phyloP scores from a whole-genome alignment of 2,329 filamentous ascomycete species.

The Fusarium anguioides region DNA sequence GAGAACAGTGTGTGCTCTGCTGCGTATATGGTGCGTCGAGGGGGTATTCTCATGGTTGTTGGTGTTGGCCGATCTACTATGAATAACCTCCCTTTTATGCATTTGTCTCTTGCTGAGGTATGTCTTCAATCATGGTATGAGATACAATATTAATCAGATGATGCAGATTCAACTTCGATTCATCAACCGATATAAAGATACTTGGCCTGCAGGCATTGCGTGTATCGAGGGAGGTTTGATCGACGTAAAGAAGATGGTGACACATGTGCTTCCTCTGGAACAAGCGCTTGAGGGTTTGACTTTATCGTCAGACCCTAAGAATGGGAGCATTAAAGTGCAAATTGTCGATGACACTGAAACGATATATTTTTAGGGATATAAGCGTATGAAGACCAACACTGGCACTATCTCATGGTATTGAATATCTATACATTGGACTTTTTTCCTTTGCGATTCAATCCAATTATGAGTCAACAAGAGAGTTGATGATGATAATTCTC shows the following conservation, averaged over 20 bases:
- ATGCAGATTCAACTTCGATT: slow-evolving; percentile 70
- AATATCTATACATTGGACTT: no score
- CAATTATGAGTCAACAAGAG: background rate
- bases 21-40: slow-evolving; percentile 65
- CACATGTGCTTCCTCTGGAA: slow-evolving; percentile 72
- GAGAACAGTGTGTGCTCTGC: slow-evolving; percentile 72
- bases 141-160: background rate
- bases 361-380: slow-evolving; percentile 33
- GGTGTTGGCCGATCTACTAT: slow-evolving; percentile 71
- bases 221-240: slow-evolving; percentile 69
- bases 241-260: slow-evolving; percentile 68
- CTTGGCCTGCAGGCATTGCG: slow-evolving; percentile 74
- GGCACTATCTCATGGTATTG: no score
- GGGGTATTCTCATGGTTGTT: slow-evolving; percentile 71
- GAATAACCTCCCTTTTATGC: slow-evolving; percentile 76
- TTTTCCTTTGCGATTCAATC: background rate
- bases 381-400: background rate
- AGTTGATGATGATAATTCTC: background rate
- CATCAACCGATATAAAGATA: slow-evolving; percentile 77
- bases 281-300: slow-evolving; percentile 64
- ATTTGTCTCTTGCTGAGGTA: slow-evolving; percentile 70
- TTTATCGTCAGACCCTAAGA: slow-evolving; percentile 49
- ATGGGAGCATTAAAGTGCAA: slow-evolving; percentile 52
- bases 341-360: slow-evolving; percentile 49
- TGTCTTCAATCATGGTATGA: background rate